These are phyloP conservation scores for Hemerocallis citrina DNA, from an alignment of 106 monocot species.

Conservation along the genomic window DNA sequence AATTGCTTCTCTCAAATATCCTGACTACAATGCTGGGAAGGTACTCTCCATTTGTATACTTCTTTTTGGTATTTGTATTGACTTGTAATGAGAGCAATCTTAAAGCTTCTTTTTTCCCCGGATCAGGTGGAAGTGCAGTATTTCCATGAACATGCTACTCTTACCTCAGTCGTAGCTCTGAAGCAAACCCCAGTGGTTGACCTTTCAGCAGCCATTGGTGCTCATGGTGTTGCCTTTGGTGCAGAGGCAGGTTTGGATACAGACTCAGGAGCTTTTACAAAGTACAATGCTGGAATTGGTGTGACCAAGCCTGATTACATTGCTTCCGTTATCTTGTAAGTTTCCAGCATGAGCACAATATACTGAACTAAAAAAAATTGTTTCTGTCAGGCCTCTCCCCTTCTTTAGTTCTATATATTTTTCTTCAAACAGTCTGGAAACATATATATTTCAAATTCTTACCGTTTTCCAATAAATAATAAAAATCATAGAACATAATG, in stretches of 20 bases:
- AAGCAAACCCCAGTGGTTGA: slow-evolving; percentile 72
- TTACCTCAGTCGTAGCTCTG: slow-evolving; percentile 52
- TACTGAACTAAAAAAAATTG: no score
- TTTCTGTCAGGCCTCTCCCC: no score
- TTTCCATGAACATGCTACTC: slow-evolving; percentile 84
- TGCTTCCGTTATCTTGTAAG: slow-evolving; percentile 73
- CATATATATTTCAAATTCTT: no score
- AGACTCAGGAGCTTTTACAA: slow-evolving; percentile 55
- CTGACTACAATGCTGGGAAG: slow-evolving; percentile 86
- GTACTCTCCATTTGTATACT: slow-evolving; percentile 21
- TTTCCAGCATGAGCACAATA: no score
- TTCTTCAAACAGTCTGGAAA: no score
- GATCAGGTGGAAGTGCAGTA: slow-evolving; percentile 82
- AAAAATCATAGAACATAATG: no score
- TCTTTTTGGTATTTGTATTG: not conserved
- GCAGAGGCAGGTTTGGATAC: slow-evolving; percentile 86
- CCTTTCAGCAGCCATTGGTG: slow-evolving; percentile 66
- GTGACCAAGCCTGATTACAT: slow-evolving; percentile 66
- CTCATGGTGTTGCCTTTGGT: slow-evolving; percentile 73
- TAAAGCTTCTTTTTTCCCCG: not conserved
- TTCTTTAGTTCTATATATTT: no score
- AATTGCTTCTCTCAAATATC: slow-evolving; percentile 61
- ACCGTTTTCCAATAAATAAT: no score
- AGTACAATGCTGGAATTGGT: slow-evolving; percentile 71
- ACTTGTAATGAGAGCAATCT: no score